These are phyloP conservation scores for Plasmodium gaboni DNA, from an alignment of 169 alveolate species.

Conservation along the genomic window DNA sequence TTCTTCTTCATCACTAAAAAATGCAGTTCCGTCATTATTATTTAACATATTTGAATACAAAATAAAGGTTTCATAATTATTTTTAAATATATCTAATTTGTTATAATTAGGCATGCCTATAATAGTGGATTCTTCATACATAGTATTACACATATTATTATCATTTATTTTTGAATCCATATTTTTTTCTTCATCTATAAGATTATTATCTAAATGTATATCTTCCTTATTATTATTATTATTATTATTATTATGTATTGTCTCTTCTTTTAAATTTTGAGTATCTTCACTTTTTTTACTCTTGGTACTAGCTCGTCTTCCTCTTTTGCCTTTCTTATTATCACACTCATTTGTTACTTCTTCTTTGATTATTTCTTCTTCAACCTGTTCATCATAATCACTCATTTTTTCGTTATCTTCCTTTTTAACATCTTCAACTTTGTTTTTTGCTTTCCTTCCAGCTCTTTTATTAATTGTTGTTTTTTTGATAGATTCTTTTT, in stretches of 20 bases:
- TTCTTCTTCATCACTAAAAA: background rate
- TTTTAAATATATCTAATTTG: background rate
- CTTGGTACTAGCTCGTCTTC: background rate
- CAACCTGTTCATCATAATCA: background rate
- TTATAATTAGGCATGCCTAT: background rate
- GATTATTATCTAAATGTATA: background rate
- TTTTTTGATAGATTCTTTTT: background rate
- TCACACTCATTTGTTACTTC: background rate
- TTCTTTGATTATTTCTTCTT: background rate
- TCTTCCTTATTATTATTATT: background rate
- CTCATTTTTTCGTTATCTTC: background rate
- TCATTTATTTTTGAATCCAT: background rate
- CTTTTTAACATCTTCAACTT: background rate
- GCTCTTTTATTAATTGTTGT: background rate
- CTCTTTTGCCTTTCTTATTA: background rate
- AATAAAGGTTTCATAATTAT: slow-evolving; percentile 2
- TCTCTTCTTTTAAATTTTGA: background rate
- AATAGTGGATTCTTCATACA: background rate
- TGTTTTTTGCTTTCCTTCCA: background rate
- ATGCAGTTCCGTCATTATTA: background rate
- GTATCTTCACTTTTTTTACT: background rate
- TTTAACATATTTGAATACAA: slow-evolving; percentile 1
- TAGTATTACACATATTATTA: background rate
- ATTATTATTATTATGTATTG: background rate
- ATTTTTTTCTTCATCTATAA: background rate